phyloP scores from a whole-genome alignment of 1,139 yeast genomes.

The Geotrichum fermentans region DNA sequence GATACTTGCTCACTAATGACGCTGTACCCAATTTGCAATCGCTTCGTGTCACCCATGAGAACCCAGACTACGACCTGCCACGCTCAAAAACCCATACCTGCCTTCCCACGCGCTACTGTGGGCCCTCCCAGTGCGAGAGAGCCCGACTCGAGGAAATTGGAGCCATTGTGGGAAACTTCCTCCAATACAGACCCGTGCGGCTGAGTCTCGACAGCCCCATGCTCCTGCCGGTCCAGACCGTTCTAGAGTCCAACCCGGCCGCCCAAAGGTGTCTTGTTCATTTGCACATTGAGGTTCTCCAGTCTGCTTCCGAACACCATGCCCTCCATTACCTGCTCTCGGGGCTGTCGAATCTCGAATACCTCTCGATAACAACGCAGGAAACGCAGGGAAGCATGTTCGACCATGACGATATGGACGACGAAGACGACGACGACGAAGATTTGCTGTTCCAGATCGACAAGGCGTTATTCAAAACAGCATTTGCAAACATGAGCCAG shows the following conservation, averaged over 20 bases:
- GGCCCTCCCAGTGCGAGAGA: not conserved
- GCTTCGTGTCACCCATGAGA: constrained; percentile 3
- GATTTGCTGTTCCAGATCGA: constrained; percentile 3
- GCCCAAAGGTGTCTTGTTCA: not conserved
- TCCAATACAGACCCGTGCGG: constrained; percentile 1
- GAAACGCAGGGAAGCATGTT: not conserved
- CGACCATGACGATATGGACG: no score
- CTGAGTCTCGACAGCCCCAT: not conserved
- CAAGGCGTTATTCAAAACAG: not conserved
- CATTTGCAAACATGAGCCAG: constrained; percentile 1
- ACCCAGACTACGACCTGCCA: not conserved
- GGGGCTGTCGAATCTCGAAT: not conserved
- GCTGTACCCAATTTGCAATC: constrained; percentile 11
- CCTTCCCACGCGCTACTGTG: not conserved
- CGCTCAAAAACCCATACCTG: not conserved
- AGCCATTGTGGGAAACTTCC: not conserved
- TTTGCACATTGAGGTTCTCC: constrained; percentile 5
- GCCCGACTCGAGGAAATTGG: not conserved
- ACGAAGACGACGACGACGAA: constrained; percentile 2
- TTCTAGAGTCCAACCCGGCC: not conserved
- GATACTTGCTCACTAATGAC: not conserved
- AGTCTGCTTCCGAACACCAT: constrained; percentile 2
- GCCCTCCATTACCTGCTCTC: not conserved
- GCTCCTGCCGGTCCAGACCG: constrained; percentile 5
- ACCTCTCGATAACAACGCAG: not conserved